Percentiles rank a stretch among this genome's conserved stretches.
Evolutionary conservation across 108 stramenopile genomes (phyloP).

Genomic region (Cyclotella cryptica): DNA sequence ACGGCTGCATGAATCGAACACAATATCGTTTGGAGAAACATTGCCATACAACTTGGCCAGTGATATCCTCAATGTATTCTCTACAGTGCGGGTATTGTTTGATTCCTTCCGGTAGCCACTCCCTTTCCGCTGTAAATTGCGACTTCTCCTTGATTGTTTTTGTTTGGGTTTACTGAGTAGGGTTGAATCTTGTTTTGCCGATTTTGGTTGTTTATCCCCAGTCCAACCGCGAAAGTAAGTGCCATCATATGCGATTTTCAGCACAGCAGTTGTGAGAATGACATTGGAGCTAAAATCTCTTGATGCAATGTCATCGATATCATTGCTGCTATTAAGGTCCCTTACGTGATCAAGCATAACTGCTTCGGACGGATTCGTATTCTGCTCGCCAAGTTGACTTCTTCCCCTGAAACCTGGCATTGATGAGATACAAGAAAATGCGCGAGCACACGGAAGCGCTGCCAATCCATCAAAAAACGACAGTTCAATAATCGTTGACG

Average conservation of each 20-base stretch:
- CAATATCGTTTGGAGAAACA: slow-evolving; percentile 62
- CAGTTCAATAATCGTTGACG: no score
- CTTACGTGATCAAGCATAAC: no score
- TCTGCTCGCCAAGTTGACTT: not conserved
- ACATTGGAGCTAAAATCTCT: not conserved
- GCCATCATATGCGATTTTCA: slow-evolving; percentile 81
- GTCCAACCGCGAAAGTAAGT: slow-evolving; percentile 81
- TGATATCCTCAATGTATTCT: slow-evolving; percentile 43
- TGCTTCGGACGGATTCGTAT: no score
- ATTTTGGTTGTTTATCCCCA: slow-evolving; percentile 41
- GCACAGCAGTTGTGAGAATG: slow-evolving; percentile 58
- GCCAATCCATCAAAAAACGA: no score
- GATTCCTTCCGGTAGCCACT: slow-evolving; percentile 31
- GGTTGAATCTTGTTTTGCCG: slow-evolving; percentile 5
- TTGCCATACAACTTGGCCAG: slow-evolving; percentile 86
- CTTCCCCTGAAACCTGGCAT: not conserved
- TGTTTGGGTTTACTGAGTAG: not conserved
- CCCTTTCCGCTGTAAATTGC: slow-evolving; percentile 53
- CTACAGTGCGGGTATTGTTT: slow-evolving; percentile 47
- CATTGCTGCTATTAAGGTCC: not conserved
- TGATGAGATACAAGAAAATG: not conserved
- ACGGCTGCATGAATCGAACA: slow-evolving; percentile 82
- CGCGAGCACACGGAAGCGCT: not conserved
- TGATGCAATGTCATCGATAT: not conserved
- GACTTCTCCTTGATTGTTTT: slow-evolving; percentile 34